Evolutionary conservation across 331 rosid genomes (phyloP).

Genomic region (Phaseolus coccineus): DNA sequence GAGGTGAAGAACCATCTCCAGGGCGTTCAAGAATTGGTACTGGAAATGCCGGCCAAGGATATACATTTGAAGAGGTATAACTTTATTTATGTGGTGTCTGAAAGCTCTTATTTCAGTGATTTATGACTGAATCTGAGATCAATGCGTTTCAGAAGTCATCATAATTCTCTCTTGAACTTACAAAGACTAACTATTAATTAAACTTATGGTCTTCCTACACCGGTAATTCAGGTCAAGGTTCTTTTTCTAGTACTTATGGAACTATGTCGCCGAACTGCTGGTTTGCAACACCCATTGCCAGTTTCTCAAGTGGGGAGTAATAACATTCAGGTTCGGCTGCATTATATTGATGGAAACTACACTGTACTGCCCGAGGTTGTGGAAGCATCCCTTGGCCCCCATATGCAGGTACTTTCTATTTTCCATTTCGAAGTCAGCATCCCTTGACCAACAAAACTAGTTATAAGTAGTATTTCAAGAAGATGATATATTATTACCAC

Average conservation of each 20-base stretch:
- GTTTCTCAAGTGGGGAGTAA: slow-evolving; percentile 91
- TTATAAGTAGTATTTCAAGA: slow-evolving; percentile 33
- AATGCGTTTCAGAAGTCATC: slow-evolving; percentile 13
- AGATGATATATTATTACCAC: slow-evolving; percentile 15
- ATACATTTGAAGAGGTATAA: slow-evolving; percentile 87
- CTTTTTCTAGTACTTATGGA: slow-evolving; percentile 92
- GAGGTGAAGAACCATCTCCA: slow-evolving; percentile 76
- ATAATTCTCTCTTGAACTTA: slow-evolving; percentile 31
- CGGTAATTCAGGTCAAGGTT: slow-evolving; percentile 76
- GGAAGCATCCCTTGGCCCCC: slow-evolving; percentile 95
- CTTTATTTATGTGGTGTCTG: slow-evolving; percentile 1
- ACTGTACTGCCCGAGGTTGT: slow-evolving; percentile 95
- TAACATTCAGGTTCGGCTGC: slow-evolving; percentile 92
- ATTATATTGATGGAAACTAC: slow-evolving; percentile 93
- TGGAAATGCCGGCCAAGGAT: slow-evolving; percentile 99
- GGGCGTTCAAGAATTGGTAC: slow-evolving; percentile 78
- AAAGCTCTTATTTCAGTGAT: slow-evolving; percentile 33
- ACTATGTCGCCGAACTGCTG: slow-evolving; percentile 84
- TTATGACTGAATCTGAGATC: slow-evolving; percentile 31
- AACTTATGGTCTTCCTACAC: slow-evolving; percentile 33
- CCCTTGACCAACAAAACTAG: slow-evolving; percentile 30
- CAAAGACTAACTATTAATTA: slow-evolving; percentile 24
- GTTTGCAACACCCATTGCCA: slow-evolving; percentile 80
- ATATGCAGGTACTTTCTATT: slow-evolving; percentile 77
- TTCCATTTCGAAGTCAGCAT: slow-evolving; percentile 13